phyloP scores from a whole-genome alignment of 345 rosid species.

The Linum lewisii region DNA sequence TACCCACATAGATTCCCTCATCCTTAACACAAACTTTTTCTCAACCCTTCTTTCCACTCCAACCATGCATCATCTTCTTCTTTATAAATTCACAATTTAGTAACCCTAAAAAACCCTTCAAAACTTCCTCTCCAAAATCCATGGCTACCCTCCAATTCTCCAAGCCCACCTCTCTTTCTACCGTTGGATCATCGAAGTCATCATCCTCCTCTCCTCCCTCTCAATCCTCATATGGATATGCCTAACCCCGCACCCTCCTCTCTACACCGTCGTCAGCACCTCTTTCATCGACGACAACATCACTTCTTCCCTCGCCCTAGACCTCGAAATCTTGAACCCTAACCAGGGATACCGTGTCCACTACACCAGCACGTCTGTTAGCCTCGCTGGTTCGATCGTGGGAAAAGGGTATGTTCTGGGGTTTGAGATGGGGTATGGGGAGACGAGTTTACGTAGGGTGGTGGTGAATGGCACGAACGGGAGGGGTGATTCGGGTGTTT shows the following conservation, averaged over 20 bases:
- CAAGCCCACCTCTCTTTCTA: not conserved
- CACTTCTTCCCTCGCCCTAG: not conserved
- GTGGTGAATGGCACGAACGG: not conserved
- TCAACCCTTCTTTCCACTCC: no score
- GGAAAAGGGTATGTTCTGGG: not conserved
- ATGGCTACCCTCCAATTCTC: not conserved
- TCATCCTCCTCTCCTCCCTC: not conserved
- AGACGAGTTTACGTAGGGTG: not conserved
- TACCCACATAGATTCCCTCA: no score
- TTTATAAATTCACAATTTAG: no score
- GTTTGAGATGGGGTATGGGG: not conserved
- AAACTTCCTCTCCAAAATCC: not conserved
- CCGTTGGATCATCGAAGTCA: slow-evolving; percentile 2
- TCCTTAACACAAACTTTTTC: no score
- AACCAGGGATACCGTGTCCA: not conserved
- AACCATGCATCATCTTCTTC: no score
- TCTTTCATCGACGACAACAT: not conserved
- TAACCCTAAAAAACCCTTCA: no score
- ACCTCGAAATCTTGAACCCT: not conserved
- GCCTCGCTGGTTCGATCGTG: not conserved
- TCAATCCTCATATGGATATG: slow-evolving; percentile 3
- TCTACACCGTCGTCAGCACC: not conserved
- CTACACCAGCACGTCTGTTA: not conserved
- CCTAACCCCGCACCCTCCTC: slow-evolving; percentile 8
- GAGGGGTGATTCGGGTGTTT: not conserved